Base-by-base conservation (phyloP, 2,329 filamentous ascomycete genomes). In the Aplosporella prunicola region DNA sequence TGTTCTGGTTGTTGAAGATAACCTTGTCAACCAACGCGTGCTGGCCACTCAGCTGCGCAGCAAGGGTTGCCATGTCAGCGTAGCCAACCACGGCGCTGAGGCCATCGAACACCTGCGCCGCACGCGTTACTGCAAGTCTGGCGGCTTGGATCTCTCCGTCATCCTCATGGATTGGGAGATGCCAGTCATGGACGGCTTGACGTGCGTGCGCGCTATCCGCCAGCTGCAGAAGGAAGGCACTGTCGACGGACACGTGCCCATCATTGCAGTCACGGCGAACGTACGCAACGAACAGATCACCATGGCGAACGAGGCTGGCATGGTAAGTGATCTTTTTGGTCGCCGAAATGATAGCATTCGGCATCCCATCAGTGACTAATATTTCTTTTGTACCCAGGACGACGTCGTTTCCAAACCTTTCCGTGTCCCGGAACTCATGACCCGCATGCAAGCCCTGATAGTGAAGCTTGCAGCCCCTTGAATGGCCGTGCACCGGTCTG, bases 391-490 rank as follows among this genome's bases (percentile, higher is more conserved):
- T n/a, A n/a, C n/a, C n/a, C 17, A 65, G 62, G 78, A 86, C 56
- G 78, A 80, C 57, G 76, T 87, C 31, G 81, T 89, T 20, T 79
- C 80, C 2, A 89, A 89, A 52, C 83, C 84, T 3, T 89, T 88
- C 53, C 43, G 50, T 1, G 50, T 57, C 17, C 43, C 44, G 2
- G 53, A 56, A 32, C 35, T 57, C n/a, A n/a, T n/a, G n/a, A n/a
- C n/a, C n/a, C n/a, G n/a, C n/a, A n/a, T n/a, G n/a, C n/a, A n/a
- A n/a, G n/a, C n/a, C n/a, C n/a, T n/a, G n/a, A n/a, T n/a, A n/a
- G n/a, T n/a, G n/a, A n/a, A n/a, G n/a, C n/a, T n/a, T n/a, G n/a
- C n/a, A n/a, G n/a, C n/a, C n/a, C n/a, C n/a, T n/a, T n/a, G n/a
- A n/a, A n/a, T n/a, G n/a, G n/a, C n/a, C n/a, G n/a, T n/a, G n/a